Conservation (phyloP, 257 asterid species). For the Solanum raphanifolium region DNA sequence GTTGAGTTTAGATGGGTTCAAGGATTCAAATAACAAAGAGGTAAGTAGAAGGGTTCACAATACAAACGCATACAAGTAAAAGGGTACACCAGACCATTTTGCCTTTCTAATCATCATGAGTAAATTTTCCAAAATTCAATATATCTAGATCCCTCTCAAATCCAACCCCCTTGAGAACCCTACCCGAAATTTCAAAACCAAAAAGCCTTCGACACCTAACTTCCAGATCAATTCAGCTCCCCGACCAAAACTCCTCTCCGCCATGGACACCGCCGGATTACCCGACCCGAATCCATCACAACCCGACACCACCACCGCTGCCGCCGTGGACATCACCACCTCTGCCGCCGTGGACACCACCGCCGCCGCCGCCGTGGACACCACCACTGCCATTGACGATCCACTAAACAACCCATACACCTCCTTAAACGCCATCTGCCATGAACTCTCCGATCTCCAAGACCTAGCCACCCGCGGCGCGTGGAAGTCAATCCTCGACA, state of each 20-base stretch:
- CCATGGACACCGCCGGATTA: conserved; percentile 2
- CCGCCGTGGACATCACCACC: not conserved
- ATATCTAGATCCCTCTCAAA: not conserved
- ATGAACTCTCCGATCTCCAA: conserved; percentile 60
- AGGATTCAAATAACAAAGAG: too few species aligned
- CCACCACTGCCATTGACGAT: conserved; percentile 17
- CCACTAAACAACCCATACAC: conserved; percentile 50
- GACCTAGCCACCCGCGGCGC: conserved; percentile 93
- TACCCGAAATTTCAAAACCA: not conserved
- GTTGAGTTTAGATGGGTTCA: too few species aligned
- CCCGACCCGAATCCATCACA: conserved; percentile 4
- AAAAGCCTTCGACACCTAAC: not conserved
- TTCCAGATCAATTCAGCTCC: not conserved
- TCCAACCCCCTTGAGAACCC: not conserved
- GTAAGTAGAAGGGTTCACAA: too few species aligned
- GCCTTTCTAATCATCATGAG: not conserved
- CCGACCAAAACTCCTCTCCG: not conserved
- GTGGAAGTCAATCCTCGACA: conserved; percentile 86
- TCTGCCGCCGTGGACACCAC: not conserved
- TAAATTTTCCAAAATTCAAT: not conserved
- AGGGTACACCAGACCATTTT: too few species aligned
- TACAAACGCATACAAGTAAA: too few species aligned
- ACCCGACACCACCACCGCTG: not conserved
- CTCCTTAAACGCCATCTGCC: conserved; percentile 68
- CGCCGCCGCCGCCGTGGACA: not conserved